These are phyloP conservation scores for Myxozyma nipponensis DNA, from an alignment of 805 yeast species.

Conservation along the genomic window DNA sequence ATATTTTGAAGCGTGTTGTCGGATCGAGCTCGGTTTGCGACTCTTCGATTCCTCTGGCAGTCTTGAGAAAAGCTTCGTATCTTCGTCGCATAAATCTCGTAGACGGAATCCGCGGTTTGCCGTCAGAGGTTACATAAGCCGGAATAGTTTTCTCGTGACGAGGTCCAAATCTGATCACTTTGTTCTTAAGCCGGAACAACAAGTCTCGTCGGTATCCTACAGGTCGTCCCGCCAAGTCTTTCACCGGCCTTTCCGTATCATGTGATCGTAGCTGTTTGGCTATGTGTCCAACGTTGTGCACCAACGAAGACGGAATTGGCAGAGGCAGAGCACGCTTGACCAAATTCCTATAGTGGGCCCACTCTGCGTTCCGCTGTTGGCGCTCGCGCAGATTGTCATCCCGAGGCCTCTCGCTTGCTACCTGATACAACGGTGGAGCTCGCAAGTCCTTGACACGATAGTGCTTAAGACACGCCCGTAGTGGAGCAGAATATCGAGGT, in stretches of 20 bases:
- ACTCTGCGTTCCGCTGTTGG: neutral
- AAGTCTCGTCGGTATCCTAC: neutral
- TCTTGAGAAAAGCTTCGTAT: neutral
- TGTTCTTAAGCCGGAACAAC: neutral
- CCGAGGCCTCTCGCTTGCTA: neutral
- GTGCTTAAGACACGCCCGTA: neutral
- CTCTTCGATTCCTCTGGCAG: neutral
- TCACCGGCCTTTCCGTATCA: neutral
- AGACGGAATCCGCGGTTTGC: neutral
- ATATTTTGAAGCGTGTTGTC: too few relatives aligned
- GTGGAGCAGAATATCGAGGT: neutral
- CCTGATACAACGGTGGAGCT: neutral
- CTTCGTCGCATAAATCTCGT: neutral
- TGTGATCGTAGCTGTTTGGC: neutral
- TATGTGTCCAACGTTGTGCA: neutral
- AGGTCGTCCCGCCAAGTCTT: neutral
- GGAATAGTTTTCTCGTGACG: neutral
- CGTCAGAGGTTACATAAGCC: neutral
- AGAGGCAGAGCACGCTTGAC: neutral
- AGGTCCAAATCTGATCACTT: neutral
- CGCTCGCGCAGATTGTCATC: neutral
- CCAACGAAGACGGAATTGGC: neutral
- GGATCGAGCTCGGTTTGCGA: neutral
- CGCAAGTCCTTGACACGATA: neutral
- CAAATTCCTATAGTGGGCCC: neutral